Evolutionary conservation across 2,329 filamentous ascomycete species (phyloP).

Genomic region (Epichloe coenophiala): DNA sequence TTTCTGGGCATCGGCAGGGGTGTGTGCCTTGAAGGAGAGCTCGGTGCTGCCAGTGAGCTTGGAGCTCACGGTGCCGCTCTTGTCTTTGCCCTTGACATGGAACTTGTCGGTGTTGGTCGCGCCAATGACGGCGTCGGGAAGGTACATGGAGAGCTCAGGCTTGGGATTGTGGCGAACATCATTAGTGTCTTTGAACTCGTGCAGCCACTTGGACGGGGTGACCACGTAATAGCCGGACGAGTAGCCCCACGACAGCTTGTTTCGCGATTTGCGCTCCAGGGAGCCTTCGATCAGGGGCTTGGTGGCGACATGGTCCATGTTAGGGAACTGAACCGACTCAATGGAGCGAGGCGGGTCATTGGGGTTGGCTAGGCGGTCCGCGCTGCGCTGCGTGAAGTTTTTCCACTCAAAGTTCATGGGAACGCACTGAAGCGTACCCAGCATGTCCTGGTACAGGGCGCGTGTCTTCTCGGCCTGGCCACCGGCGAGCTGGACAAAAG

Average conservation of each 20-base stretch:
- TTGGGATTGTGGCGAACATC: conserved; percentile 54
- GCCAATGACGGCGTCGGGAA: conserved; percentile 79
- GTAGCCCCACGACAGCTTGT: conserved; percentile 67
- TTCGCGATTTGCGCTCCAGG: conserved; percentile 80
- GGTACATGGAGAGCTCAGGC: conserved; percentile 80
- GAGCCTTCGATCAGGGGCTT: conserved; percentile 76
- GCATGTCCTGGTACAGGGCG: conserved; percentile 72
- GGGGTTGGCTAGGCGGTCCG: conserved; percentile 63
- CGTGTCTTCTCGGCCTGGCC: conserved; percentile 73
- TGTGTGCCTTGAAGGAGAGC: conserved; percentile 77
- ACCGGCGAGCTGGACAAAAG: conserved; percentile 69
- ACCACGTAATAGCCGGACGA: conserved; percentile 80
- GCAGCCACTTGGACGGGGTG: conserved; percentile 74
- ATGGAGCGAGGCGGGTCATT: conserved; percentile 60
- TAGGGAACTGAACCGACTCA: conserved; percentile 67
- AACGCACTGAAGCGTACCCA: conserved; percentile 61
- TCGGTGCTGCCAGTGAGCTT: conserved; percentile 72
- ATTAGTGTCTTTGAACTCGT: conserved; percentile 94
- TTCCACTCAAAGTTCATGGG: conserved; percentile 85
- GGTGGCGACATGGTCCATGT: conserved; percentile 71
- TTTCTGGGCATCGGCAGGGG: conserved; percentile 62
- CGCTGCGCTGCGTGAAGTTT: conserved; percentile 62
- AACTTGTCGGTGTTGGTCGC: conserved; percentile 67
- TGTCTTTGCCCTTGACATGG: conserved; percentile 89
- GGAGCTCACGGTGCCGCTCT: conserved; percentile 64